These are phyloP conservation scores for Plasmodium berghei DNA, from an alignment of 169 alveolate genomes.

Conservation along the genomic window DNA sequence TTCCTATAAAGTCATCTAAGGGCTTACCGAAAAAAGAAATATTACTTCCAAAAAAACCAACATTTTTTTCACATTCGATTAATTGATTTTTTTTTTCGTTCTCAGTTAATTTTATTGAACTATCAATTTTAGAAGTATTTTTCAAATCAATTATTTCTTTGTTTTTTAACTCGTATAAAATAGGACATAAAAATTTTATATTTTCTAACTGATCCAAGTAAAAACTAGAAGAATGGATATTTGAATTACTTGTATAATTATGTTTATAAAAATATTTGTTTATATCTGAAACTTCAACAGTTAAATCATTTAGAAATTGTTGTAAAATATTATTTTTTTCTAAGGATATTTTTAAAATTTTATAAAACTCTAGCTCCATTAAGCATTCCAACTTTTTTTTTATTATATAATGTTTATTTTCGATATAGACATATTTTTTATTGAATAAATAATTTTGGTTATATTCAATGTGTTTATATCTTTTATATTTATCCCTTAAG, in stretches of 20 bases:
- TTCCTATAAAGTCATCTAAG: conserved; percentile 62
- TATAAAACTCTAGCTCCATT: conserved; percentile 35
- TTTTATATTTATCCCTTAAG: conserved; percentile 7
- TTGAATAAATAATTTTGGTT: conserved; percentile 47
- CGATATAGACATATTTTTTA: conserved; percentile 29
- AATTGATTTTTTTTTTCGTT: conserved; percentile 4
- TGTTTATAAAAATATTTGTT: conserved; percentile 37
- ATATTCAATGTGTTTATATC: conserved; percentile 43
- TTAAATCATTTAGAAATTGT: conserved; percentile 32
- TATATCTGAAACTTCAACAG: conserved; percentile 19
- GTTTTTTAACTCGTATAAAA: conserved; percentile 25
- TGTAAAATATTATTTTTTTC: conserved; percentile 42
- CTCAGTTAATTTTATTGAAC: conserved; percentile 20
- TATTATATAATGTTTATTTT: conserved; percentile 45
- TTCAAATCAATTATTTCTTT: conserved; percentile 22
- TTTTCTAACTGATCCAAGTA: conserved; percentile 41
- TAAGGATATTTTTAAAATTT: conserved; percentile 26
- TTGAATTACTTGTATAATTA: conserved; percentile 55
- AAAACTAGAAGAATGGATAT: conserved; percentile 46
- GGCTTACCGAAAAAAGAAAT: conserved; percentile 20
- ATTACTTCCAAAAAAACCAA: conserved; percentile 59
- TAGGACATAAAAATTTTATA: conserved; percentile 37
- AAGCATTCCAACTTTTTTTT: conserved; percentile 58
- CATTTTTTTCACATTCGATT: conserved; percentile 42
- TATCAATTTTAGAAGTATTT: conserved; percentile 34